A percentile compares a stretch with the other conserved stretches of the same genome.
phyloP scores from a whole-genome alignment of 1,284 basidiomycete genomes.

The Stygiomarasmius scandens region DNA sequence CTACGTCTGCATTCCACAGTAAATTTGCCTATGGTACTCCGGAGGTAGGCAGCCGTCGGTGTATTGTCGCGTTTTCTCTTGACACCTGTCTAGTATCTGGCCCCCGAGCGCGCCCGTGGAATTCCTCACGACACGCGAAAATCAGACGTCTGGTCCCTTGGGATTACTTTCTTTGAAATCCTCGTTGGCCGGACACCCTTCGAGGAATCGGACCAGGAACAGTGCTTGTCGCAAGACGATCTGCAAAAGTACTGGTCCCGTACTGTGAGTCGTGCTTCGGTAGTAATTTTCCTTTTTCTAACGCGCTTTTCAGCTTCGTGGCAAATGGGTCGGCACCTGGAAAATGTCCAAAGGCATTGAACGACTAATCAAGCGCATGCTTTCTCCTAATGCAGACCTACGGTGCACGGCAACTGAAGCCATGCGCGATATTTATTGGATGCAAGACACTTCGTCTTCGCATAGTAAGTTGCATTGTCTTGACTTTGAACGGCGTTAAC shows the following conservation, averaged over 20 bases:
- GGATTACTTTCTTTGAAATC: conserved; percentile 92
- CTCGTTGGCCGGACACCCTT: conserved; percentile 90
- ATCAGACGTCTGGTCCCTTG: conserved; percentile 91
- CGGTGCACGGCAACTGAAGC: conserved; percentile 69
- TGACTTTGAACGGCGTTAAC: conserved; percentile 7
- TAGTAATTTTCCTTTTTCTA: background rate
- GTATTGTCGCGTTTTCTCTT: background rate
- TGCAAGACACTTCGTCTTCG: conserved; percentile 27
- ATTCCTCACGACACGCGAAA: conserved; percentile 89
- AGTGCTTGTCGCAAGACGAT: conserved; percentile 81
- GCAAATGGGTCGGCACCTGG: conserved; percentile 85
- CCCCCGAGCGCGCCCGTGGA: conserved; percentile 85
- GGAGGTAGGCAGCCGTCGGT: conserved; percentile 53
- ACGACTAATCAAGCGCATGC: conserved; percentile 72
- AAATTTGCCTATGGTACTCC: conserved; percentile 89
- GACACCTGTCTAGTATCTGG: conserved; percentile 65
- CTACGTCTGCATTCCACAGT: conserved; percentile 74
- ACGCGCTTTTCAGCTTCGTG: conserved; percentile 51
- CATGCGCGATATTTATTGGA: conserved; percentile 72
- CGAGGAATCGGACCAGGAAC: conserved; percentile 80
- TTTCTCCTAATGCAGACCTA: conserved; percentile 73
- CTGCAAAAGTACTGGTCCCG: conserved; percentile 83
- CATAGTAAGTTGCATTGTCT: conserved; percentile 35
- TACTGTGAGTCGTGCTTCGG: conserved; percentile 52
- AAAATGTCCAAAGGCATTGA: conserved; percentile 69